phyloP scores from a whole-genome alignment of 768 basidiomycete genomes.

The Lactarius psammicola region DNA sequence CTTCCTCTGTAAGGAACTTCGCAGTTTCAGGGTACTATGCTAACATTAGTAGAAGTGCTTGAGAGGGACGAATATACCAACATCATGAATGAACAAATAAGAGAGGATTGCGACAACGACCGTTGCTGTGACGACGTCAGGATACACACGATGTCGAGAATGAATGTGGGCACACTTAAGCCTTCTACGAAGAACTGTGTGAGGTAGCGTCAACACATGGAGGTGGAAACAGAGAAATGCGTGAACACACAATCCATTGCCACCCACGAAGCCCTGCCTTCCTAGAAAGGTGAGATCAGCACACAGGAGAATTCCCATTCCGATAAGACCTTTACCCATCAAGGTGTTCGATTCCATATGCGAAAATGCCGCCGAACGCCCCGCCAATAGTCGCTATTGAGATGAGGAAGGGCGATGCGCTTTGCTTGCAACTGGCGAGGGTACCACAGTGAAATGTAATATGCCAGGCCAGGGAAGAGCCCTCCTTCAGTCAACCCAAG shows the following conservation, averaged over 20 bases:
- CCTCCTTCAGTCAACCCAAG: slow-evolving; percentile 51
- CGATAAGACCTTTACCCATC: slow-evolving; percentile 37
- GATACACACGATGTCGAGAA: background rate
- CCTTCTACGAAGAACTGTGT: slow-evolving; percentile 48
- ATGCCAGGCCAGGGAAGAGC: slow-evolving; percentile 40
- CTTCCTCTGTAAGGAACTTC: slow-evolving; percentile 40
- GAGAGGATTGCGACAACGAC: slow-evolving; percentile 43
- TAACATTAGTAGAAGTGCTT: background rate
- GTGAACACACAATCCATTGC: slow-evolving; percentile 48
- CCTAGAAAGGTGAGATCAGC: slow-evolving; percentile 20
- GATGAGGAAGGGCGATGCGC: slow-evolving; percentile 63
- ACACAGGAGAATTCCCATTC: background rate
- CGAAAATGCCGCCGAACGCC: slow-evolving; percentile 49
- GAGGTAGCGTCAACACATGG: background rate
- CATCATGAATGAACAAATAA: slow-evolving; percentile 44
- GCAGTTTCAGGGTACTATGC: slow-evolving; percentile 45
- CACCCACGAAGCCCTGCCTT: slow-evolving; percentile 39
- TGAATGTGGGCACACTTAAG: slow-evolving; percentile 30
- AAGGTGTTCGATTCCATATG: slow-evolving; percentile 47
- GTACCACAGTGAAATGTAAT: slow-evolving; percentile 59
- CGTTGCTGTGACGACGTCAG: slow-evolving; percentile 12
- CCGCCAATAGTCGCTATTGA: slow-evolving; percentile 57
- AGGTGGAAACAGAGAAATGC: background rate
- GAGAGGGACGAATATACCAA: slow-evolving; percentile 25
- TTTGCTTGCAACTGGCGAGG: slow-evolving; percentile 54